phyloP scores from a whole-genome alignment of 768 basidiomycete species.

The Podaxis pistillaris region DNA sequence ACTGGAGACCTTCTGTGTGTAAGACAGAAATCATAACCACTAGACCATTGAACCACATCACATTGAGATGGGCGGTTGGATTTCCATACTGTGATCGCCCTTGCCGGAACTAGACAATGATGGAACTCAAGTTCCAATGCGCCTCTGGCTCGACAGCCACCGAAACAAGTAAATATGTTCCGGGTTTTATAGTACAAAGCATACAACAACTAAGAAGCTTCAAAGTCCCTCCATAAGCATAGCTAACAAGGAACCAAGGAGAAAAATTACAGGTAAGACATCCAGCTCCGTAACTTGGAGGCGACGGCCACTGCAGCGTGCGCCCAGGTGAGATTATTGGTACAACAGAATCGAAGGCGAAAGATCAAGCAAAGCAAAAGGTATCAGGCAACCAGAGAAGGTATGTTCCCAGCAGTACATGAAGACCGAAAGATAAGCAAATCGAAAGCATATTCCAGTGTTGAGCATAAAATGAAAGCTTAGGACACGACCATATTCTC shows the following conservation, averaged over 20 bases:
- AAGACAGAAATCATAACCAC: constrained; percentile 50
- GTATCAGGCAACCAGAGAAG: not conserved
- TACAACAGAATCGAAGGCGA: not conserved
- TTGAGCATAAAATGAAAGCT: not conserved
- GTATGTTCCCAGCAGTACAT: not conserved
- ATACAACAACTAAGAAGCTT: not conserved
- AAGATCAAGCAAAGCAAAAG: not conserved
- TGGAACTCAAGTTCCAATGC: not conserved
- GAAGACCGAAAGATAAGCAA: not conserved
- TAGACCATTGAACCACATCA: constrained; percentile 38
- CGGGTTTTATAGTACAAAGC: not conserved
- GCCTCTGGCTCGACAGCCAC: no score
- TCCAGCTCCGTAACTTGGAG: not conserved
- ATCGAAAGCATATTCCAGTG: not conserved
- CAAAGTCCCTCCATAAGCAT: not conserved
- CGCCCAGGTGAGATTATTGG: no score
- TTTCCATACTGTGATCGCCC: no score
- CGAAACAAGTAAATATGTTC: no score
- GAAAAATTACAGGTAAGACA: not conserved
- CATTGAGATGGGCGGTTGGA: no score
- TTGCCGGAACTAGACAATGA: no score
- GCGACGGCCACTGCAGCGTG: no score
- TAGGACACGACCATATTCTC: constrained; percentile 22
- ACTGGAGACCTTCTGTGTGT: constrained; percentile 35
- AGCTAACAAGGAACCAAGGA: not conserved